phyloP scores from a whole-genome alignment of 2,329 filamentous ascomycete genomes.

The Triangularia setosa region DNA sequence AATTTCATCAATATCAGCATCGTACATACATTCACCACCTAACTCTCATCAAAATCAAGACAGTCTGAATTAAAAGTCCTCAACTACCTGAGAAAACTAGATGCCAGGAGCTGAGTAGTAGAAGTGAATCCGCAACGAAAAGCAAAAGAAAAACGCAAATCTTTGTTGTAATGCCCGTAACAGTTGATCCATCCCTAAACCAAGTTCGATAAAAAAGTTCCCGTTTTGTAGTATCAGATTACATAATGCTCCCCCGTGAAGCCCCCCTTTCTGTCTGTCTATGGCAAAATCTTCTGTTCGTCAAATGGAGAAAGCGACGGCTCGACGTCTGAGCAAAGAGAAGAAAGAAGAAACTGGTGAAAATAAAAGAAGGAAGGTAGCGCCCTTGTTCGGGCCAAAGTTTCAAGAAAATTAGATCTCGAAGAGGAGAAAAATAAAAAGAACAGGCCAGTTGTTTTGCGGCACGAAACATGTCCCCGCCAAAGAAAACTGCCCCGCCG shows the following conservation, averaged over 20 bases:
- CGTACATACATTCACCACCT: neutral
- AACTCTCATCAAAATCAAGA: neutral
- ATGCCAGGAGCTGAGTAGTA: neutral
- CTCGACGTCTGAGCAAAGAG: conserved; percentile 17
- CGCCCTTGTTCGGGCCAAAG: neutral
- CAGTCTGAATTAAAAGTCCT: neutral
- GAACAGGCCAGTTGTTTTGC: conserved; percentile 2
- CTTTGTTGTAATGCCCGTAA: conserved; percentile 21
- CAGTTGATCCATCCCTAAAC: conserved; percentile 19
- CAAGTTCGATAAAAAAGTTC: conserved; percentile 11
- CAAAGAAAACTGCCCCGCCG: neutral
- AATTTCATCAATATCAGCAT: neutral
- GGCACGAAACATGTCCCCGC: neutral
- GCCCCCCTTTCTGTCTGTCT: conserved; percentile 18
- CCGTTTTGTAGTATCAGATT: conserved; percentile 25
- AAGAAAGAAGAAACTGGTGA: neutral
- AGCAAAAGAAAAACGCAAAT: conserved; percentile 12
- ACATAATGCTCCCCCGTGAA: conserved; percentile 24
- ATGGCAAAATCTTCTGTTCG: conserved; percentile 16
- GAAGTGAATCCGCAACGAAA: conserved; percentile 1
- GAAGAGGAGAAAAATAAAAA: conserved; percentile 18
- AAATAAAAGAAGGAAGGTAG: conserved; percentile 1
- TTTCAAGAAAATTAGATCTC: neutral
- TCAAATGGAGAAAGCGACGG: conserved; percentile 1
- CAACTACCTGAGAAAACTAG: neutral